Evolutionary conservation across 2,329 filamentous ascomycete species (phyloP).

Genomic region (Dactylonectria estremocensis): DNA sequence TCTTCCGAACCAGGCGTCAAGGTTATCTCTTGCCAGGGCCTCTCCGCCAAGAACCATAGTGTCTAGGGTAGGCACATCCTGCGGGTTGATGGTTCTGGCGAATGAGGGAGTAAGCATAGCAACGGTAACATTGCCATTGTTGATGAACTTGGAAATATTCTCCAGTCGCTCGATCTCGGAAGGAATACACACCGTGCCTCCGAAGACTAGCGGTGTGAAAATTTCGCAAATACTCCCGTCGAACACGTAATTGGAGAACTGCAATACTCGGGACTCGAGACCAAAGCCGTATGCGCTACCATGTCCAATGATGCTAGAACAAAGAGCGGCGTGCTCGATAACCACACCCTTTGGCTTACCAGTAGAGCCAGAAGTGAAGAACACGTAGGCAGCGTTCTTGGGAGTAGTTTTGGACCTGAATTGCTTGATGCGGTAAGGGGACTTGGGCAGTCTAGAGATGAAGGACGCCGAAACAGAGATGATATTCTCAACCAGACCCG

Average conservation of each 20-base stretch:
- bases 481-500: neutral
- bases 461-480: neutral
- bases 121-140: conserved; percentile 5
- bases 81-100: conserved; percentile 4
- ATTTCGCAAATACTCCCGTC: conserved; percentile 58
- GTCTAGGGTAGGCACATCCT: conserved; percentile 10
- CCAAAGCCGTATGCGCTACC: conserved; percentile 5
- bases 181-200: conserved; percentile 57
- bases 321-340: conserved; percentile 26
- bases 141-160: conserved; percentile 9
- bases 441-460: conserved; percentile 10
- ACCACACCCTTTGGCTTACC: conserved; percentile 70
- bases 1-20: conserved; percentile 21
- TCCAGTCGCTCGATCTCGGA: conserved; percentile 54
- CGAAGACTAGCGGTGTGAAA: conserved; percentile 55
- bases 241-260: conserved; percentile 54
- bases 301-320: conserved; percentile 13
- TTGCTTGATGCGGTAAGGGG: conserved; percentile 6
- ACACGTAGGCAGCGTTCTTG: conserved; percentile 51
- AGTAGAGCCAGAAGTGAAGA: conserved; percentile 71
- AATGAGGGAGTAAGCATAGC: conserved; percentile 12
- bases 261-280: conserved; percentile 22
- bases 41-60: conserved; percentile 27
- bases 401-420: conserved; percentile 1
- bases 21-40: conserved; percentile 22